Evolutionary conservation across 176 grass and related monocot genomes (phyloP), one percentile per base, ranked within the genome.

Genomic region (Hsuehochloa calcarea): DNA sequence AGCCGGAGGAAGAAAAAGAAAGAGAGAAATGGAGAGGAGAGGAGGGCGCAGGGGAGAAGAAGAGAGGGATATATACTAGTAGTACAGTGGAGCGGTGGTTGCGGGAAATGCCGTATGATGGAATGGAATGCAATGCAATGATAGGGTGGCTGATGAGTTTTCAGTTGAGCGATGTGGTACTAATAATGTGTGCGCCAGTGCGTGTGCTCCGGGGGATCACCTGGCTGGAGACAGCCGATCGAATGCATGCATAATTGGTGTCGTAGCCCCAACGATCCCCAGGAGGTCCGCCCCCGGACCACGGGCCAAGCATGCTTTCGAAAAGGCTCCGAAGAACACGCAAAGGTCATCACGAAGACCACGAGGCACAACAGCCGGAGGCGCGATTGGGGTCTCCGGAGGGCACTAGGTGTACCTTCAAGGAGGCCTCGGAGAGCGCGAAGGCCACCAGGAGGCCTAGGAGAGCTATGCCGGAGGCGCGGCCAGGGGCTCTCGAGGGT

Each of bases 101-200:
- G 56, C 43, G 34, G 45, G 62, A n/a, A 85, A n/a, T 50, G 12
- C 0, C 5, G 15, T 51, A 5, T 10, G 10, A n/a, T 58, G 8
- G 55, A 56, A 56, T 10, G 8, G 7, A 59, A 59, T 23, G 22
- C 22, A 10, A 13, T 38, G 41, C 16, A n/a, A 44, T 72, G 81
- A 78, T 54, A 65, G 56, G 88, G 72, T 82, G 65, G 78, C 74
- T 77, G 88, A 86, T 7, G 76, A 63, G 37, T 9, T 58, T 29
- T 10, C 2, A 10, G 49, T 19, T 55, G 2, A 35, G 20, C 34
- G 51, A 76, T 39, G 27, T 81, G 29, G 43, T 64, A 81, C 6
- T 81, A 71, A 59, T 82, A 34, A 34, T 34, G 31, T 34, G 31
- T 34, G 31, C 31, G 29, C 1, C 29, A 1, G 14, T 29, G n/a